Conservation (phyloP, 139 green algal species). For the Tetradesmus obliquus region DNA sequence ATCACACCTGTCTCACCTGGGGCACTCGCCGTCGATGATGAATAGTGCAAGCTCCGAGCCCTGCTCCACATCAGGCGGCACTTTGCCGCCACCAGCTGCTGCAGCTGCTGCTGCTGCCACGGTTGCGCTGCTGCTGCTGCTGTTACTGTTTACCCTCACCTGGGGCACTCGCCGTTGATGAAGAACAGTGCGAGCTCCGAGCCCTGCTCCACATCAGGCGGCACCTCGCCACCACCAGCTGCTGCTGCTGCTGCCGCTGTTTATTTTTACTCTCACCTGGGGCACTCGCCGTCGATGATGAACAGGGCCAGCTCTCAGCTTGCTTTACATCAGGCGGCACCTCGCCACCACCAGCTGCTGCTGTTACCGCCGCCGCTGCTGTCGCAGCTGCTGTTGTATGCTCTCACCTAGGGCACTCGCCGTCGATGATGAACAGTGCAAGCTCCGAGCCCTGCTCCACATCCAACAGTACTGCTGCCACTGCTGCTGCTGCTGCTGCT, state of each 20-base stretch:
- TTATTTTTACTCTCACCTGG: no score
- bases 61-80: conserved; percentile 31
- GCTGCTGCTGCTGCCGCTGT: no score
- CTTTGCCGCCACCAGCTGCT: no score
- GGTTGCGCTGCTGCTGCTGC: no score
- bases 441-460: background rate
- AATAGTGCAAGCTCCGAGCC: conserved; percentile 35
- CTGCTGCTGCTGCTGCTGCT: no score
- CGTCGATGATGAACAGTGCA: background rate
- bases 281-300: conserved; percentile 36
- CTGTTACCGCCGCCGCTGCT: background rate
- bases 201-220: conserved; percentile 34
- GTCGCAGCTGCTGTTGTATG: background rate
- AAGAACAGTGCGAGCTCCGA: conserved; percentile 41
- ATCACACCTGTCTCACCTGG: no score
- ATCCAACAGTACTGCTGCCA: no score
- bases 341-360: background rate
- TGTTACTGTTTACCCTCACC: background rate
- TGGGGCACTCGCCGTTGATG: conserved; percentile 39
- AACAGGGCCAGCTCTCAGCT: conserved; percentile 27
- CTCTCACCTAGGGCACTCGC: conserved; percentile 19
- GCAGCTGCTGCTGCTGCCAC: no score
- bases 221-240: conserved; percentile 24
- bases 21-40: conserved; percentile 39
- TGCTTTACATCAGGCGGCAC: conserved; percentile 30